Conservation (phyloP, 805 yeast species). For the Saccharomycopsis sp. region DNA sequence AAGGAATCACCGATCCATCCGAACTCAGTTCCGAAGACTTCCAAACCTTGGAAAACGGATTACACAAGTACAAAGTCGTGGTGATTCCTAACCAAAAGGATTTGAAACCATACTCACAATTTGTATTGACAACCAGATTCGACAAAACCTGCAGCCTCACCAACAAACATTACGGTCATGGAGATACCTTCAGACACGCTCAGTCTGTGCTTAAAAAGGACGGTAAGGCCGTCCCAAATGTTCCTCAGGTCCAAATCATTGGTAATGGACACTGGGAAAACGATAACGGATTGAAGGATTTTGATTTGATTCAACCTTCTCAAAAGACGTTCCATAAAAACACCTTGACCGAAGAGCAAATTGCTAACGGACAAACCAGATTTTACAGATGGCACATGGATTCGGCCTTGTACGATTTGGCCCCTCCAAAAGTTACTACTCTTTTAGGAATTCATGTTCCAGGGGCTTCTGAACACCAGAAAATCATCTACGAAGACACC, state of each 20-base stretch:
- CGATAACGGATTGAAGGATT: conserved; percentile 45
- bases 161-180: conserved; percentile 75
- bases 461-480: conserved; percentile 53
- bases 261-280: conserved; percentile 67
- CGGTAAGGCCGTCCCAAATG: conserved; percentile 70
- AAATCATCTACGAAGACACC: conserved; percentile 58
- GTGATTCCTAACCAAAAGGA: conserved; percentile 68
- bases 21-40: conserved; percentile 61
- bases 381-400: conserved; percentile 94
- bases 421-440: conserved; percentile 85
- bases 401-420: conserved; percentile 76
- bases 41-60: conserved; percentile 51
- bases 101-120: conserved; percentile 69
- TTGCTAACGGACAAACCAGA: conserved; percentile 57
- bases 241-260: conserved; percentile 86
- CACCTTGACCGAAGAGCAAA: conserved; percentile 56
- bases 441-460: conserved; percentile 80
- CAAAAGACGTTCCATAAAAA: conserved; percentile 75
- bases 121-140: conserved; percentile 64
- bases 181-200: conserved; percentile 63
- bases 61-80: conserved; percentile 62
- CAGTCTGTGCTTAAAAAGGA: conserved; percentile 71
- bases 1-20: conserved; percentile 68
- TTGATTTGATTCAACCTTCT: conserved; percentile 72
- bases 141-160: conserved; percentile 55